phyloP scores from a whole-genome alignment of 352 stramenopile genomes.

The Globisporangium echinulatum region DNA sequence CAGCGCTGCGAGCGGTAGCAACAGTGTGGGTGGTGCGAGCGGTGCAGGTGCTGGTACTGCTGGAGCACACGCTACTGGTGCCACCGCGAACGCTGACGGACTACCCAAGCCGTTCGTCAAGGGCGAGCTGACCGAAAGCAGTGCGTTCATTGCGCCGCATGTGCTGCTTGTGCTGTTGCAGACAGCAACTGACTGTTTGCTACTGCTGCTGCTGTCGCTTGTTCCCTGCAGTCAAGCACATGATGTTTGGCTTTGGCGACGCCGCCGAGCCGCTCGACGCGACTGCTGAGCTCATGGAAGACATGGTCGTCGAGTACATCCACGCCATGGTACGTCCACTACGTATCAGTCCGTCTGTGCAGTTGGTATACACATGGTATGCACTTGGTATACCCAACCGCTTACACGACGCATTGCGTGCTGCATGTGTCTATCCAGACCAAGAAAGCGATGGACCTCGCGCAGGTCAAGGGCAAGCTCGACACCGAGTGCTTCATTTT shows the following conservation, averaged over 20 bases:
- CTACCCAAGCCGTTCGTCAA: constrained; percentile 70
- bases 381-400: background rate
- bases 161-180: too few species aligned
- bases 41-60: background rate
- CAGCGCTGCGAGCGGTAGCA: background rate
- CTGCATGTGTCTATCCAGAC: constrained; percentile 32
- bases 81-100: constrained; percentile 5
- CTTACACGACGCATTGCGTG: background rate
- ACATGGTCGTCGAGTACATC: constrained; percentile 79
- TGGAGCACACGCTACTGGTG: constrained; percentile 10
- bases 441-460: constrained; percentile 80
- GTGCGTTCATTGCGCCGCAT: constrained; percentile 29
- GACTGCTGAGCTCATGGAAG: constrained; percentile 78
- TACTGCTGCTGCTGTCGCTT: background rate
- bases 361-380: background rate
- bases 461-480: constrained; percentile 77
- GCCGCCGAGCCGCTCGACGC: constrained; percentile 64
- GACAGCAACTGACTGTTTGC: background rate
- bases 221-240: constrained; percentile 67
- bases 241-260: constrained; percentile 87
- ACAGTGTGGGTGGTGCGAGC: constrained; percentile 7
- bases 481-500: constrained; percentile 88
- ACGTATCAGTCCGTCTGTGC: background rate
- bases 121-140: constrained; percentile 74
- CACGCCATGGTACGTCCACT: constrained; percentile 58